Evolutionary conservation across 225 moss, liverwort and hornwort species (phyloP), one percentile per base, ranked within the genome.

Genomic region (Marchantia paleacea): DNA sequence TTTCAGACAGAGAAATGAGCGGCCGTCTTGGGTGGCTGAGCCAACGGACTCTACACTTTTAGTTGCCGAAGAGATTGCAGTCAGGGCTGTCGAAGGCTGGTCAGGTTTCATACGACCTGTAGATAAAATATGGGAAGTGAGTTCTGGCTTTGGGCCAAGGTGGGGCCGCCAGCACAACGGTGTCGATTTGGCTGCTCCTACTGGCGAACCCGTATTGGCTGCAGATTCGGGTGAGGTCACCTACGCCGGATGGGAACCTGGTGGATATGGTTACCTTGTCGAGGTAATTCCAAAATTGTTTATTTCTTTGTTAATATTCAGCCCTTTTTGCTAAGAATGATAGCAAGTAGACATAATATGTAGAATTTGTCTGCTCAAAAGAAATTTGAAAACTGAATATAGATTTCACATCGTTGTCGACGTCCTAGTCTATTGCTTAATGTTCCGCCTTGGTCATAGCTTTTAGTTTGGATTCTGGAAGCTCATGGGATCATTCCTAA

Each of bases 161-260:
- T 86, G 85, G 85, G 85, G 85, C 8, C 55, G 83, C 58, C 75
- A 80, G 48, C 85, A 86, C 75, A 86, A 86, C 29, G 85, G 85
- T 11, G 82, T 86, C 50, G 85, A 86, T 67, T 71, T 86, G 69
- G 85, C 85, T 14, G 85, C 85, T 69, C 85, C 85, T 69, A 70
- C 76, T 49, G 83, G 85, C 61, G 85, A 86, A 80, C 85, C 85
- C 29, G 69, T 86, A 55, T 72, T 86, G 26, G 85, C 85, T 29
- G 73, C 85, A 8, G 83, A 86, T 71, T 67, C 83, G 10, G 85
- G 85, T 15, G 82, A 86, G 76, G 85, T 86, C 29, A 83, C 85
- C 18, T 82, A 82, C 78, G 85, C 82, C 18, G 82, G 85, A 12
- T 85, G 82, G 82, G 85, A 85, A 25, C 82, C 85, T 10, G 75